A percentile compares a stretch with the other conserved stretches of the same genome.
Evolutionary conservation across 108 stramenopile genomes (phyloP).

Genomic region (Skeletonema grethae): DNA sequence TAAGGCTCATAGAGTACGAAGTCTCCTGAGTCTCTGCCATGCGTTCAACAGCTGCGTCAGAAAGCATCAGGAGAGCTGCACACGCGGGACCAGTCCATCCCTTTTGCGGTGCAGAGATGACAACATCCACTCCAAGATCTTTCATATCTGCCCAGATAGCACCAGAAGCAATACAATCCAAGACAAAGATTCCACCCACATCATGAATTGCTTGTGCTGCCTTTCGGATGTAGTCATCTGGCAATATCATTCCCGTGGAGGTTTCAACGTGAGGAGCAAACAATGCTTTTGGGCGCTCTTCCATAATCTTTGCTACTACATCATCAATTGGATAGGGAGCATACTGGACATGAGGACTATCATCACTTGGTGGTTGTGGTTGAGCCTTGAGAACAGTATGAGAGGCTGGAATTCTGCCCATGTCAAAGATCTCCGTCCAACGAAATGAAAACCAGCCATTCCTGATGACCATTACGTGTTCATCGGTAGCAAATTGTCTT

Average conservation of each 20-base stretch:
- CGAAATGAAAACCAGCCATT: slow-evolving; percentile 93
- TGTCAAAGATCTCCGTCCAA: slow-evolving; percentile 95
- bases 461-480: slow-evolving; percentile 91
- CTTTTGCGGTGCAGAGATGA: slow-evolving; percentile 93
- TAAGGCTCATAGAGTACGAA: slow-evolving; percentile 87
- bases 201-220: slow-evolving; percentile 82
- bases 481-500: slow-evolving; percentile 89
- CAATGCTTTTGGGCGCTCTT: slow-evolving; percentile 83
- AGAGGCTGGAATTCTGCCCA: slow-evolving; percentile 74
- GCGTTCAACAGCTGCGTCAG: slow-evolving; percentile 64
- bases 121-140: slow-evolving; percentile 86
- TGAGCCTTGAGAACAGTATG: slow-evolving; percentile 89
- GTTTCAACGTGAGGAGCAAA: slow-evolving; percentile 95
- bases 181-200: slow-evolving; percentile 88
- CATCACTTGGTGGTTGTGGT: slow-evolving; percentile 44
- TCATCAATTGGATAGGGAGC: slow-evolving; percentile 86
- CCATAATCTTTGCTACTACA: slow-evolving; percentile 75
- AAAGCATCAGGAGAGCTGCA: slow-evolving; percentile 84
- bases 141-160: slow-evolving; percentile 95
- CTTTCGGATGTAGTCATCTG: slow-evolving; percentile 88
- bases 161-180: slow-evolving; percentile 93
- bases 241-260: slow-evolving; percentile 88
- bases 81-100: slow-evolving; percentile 94
- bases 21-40: slow-evolving; percentile 71
- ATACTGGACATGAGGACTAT: slow-evolving; percentile 64